phyloP scores from a whole-genome alignment of 2,329 filamentous ascomycete species.

The Bipolaris oryzae region DNA sequence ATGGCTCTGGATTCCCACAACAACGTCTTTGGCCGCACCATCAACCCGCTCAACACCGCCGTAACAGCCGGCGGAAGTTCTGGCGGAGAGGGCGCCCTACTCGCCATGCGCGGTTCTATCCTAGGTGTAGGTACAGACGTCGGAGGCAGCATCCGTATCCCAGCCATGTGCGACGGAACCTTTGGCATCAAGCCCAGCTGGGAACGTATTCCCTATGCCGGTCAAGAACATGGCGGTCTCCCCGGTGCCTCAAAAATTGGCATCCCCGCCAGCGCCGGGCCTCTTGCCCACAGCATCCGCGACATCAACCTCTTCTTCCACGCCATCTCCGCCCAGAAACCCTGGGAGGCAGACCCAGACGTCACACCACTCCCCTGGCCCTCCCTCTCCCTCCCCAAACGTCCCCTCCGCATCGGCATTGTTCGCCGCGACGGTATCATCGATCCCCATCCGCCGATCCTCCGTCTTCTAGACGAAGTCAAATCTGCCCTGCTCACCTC shows the following conservation, averaged over 20 bases:
- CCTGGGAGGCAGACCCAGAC: slow-evolving; percentile 58
- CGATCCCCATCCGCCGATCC: slow-evolving; percentile 59
- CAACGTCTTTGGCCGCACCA: slow-evolving; percentile 54
- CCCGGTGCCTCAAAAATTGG: slow-evolving; percentile 56
- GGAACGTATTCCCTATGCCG: slow-evolving; percentile 58
- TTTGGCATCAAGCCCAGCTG: slow-evolving; percentile 56
- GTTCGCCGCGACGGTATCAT: slow-evolving; percentile 58
- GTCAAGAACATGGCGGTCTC: slow-evolving; percentile 56
- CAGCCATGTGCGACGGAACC: slow-evolving; percentile 57
- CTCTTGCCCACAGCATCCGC: slow-evolving; percentile 55
- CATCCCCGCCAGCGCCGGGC: slow-evolving; percentile 54
- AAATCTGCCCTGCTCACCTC: slow-evolving; percentile 38
- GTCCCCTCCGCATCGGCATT: slow-evolving; percentile 54
- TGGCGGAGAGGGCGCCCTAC: slow-evolving; percentile 60
- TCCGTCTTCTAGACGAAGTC: slow-evolving; percentile 55
- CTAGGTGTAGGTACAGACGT: slow-evolving; percentile 62
- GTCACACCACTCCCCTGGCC: slow-evolving; percentile 51
- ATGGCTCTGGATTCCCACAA: slow-evolving; percentile 61
- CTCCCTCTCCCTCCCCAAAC: slow-evolving; percentile 25
- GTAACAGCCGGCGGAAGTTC: slow-evolving; percentile 60
- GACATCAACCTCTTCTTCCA: slow-evolving; percentile 62
- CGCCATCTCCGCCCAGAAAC: slow-evolving; percentile 58
- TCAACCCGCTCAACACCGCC: slow-evolving; percentile 56
- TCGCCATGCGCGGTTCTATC: slow-evolving; percentile 56
- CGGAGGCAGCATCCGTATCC: slow-evolving; percentile 60